phyloP scores from a whole-genome alignment of 148 eudicot genomes.

The Hydrangea macrophylla region DNA sequence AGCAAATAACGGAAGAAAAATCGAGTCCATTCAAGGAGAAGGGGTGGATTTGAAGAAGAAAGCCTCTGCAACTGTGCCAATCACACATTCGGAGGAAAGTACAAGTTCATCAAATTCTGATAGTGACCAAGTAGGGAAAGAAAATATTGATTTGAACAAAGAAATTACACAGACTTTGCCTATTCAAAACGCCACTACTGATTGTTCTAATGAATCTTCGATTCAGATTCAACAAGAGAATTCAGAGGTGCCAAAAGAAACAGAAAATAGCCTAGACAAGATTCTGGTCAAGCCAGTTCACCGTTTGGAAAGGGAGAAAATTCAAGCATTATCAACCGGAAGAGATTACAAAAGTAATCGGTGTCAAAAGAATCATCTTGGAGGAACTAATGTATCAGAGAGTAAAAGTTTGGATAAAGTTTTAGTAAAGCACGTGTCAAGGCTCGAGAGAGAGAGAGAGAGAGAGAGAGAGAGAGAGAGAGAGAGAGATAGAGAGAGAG shows the following conservation, averaged over 20 bases:
- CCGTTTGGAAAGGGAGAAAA: constrained; percentile 27
- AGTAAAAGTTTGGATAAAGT: constrained; percentile 59
- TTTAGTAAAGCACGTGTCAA: constrained; percentile 66
- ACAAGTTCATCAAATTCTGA: constrained; percentile 2
- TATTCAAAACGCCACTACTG: neutral
- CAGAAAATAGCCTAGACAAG: constrained; percentile 19
- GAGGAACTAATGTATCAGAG: constrained; percentile 16
- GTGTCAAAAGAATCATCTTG: constrained; percentile 16
- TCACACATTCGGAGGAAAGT: neutral
- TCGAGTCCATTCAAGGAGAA: constrained; percentile 14
- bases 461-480: too few species aligned
- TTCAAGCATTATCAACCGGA: constrained; percentile 16
- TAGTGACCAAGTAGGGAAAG: constrained; percentile 35
- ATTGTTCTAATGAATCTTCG: constrained; percentile 1
- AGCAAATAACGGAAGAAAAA: constrained; percentile 44
- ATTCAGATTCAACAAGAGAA: neutral
- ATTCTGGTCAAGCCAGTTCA: constrained; percentile 25
- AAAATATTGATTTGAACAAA: constrained; percentile 53
- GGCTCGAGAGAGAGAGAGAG: too few species aligned
- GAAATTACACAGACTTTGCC: neutral
- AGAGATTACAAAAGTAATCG: constrained; percentile 13
- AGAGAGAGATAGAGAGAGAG: too few species aligned
- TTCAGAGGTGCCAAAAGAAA: neutral
- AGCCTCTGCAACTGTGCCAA: neutral
- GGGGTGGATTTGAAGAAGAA: constrained; percentile 4